Conservation (phyloP, 306 rosid genomes). For the Notholithocarpus densiflorus region DNA sequence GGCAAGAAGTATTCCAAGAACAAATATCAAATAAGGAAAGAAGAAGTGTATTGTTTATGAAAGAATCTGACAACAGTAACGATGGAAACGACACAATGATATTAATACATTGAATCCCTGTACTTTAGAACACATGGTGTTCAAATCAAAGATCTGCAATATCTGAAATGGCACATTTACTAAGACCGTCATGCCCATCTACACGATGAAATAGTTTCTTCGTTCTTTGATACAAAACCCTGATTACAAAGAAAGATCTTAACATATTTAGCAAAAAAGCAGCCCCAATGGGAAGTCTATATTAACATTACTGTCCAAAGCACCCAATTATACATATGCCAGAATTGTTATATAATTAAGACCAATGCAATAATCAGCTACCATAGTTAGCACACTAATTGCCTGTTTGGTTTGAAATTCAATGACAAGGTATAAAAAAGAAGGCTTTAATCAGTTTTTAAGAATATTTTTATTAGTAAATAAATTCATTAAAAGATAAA, state of each 20-base stretch:
- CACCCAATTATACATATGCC: background rate
- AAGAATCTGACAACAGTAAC: too few species aligned
- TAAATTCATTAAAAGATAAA: too few species aligned
- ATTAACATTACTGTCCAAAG: background rate
- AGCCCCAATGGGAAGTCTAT: background rate
- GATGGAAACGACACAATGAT: background rate
- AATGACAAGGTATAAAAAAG: background rate
- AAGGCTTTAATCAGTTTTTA: background rate
- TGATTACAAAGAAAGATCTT: constrained; percentile 10
- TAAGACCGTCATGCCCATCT: constrained; percentile 37
- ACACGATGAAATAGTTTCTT: constrained; percentile 36
- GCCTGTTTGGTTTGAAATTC: background rate
- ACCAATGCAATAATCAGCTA: background rate
- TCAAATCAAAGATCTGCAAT: constrained; percentile 74
- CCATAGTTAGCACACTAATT: background rate
- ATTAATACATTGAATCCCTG: constrained; percentile 28
- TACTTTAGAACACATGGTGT: constrained; percentile 56
- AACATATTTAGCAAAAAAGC: background rate
- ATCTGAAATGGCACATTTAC: constrained; percentile 35
- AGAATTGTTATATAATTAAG: background rate
- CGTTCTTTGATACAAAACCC: constrained; percentile 60
- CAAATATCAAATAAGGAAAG: background rate
- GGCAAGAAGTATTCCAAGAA: background rate
- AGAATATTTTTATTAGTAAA: too few species aligned
- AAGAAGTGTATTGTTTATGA: too few species aligned